Percentiles rank a stretch among this genome's conserved stretches.
phyloP scores from a whole-genome alignment of 352 stramenopile genomes.

The Phytophthora pistaciae region DNA sequence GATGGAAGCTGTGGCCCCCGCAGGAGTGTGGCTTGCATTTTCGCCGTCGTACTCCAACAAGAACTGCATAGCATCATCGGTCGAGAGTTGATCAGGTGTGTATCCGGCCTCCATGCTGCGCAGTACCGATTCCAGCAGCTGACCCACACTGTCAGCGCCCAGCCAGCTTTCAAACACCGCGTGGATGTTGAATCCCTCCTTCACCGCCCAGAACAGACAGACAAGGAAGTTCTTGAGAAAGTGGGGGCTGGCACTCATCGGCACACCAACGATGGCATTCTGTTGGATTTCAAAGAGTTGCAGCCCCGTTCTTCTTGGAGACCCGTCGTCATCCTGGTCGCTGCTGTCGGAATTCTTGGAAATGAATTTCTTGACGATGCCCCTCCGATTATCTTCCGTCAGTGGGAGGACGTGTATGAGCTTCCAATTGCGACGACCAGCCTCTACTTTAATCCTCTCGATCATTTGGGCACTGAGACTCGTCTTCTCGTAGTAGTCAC shows the following conservation, averaged over 20 bases:
- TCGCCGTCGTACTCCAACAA: constrained; percentile 51
- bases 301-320: constrained; percentile 28
- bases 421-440: constrained; percentile 80
- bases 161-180: constrained; percentile 74
- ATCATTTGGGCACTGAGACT: constrained; percentile 80
- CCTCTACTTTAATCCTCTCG: constrained; percentile 86
- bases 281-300: constrained; percentile 86
- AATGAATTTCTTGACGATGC: constrained; percentile 74
- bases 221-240: constrained; percentile 79
- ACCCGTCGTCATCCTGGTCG: constrained; percentile 13
- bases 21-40: neutral
- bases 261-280: constrained; percentile 70
- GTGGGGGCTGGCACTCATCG: constrained; percentile 56
- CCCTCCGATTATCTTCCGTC: constrained; percentile 66
- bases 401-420: constrained; percentile 67
- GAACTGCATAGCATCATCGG: constrained; percentile 70
- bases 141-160: constrained; percentile 50
- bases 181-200: constrained; percentile 83
- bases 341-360: constrained; percentile 34
- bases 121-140: constrained; percentile 73
- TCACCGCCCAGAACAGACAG: constrained; percentile 67
- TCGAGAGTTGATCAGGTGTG: constrained; percentile 47
- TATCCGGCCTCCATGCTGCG: constrained; percentile 78
- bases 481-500: constrained; percentile 70
- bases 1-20: constrained; percentile 4